phyloP scores from a whole-genome alignment of 2,329 filamentous ascomycete species.

The Aspergillus versicolor region DNA sequence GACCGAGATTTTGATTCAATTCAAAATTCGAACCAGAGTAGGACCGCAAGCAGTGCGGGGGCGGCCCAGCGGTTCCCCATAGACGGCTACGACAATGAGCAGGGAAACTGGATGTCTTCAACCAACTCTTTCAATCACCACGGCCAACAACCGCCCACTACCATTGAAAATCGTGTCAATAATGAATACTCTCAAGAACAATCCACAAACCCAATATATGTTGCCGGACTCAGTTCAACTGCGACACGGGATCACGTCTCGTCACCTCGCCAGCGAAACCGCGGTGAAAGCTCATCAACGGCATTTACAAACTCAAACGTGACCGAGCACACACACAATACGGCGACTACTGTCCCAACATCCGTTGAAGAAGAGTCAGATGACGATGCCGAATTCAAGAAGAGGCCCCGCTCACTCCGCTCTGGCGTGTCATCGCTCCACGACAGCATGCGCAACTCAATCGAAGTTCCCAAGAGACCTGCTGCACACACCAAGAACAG shows the following conservation, averaged over 20 bases:
- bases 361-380: slow-evolving; percentile 29
- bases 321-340: slow-evolving; percentile 35
- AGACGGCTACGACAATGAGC: slow-evolving; percentile 41
- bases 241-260: slow-evolving; percentile 14
- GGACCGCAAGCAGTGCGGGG: slow-evolving; percentile 10
- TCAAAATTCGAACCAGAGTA: slow-evolving; percentile 14
- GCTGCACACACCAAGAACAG: slow-evolving; percentile 27
- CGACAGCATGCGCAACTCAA: slow-evolving; percentile 1
- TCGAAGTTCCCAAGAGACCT: slow-evolving; percentile 14
- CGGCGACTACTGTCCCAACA: slow-evolving; percentile 32
- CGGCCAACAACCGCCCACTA: slow-evolving; percentile 15
- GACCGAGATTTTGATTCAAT: slow-evolving; percentile 17
- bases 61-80: slow-evolving; percentile 14
- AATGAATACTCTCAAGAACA: slow-evolving; percentile 3
- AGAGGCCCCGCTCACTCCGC: not conserved
- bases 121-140: slow-evolving; percentile 34
- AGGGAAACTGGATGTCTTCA: slow-evolving; percentile 55
- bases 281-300: slow-evolving; percentile 34
- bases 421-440: slow-evolving; percentile 7
- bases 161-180: slow-evolving; percentile 3
- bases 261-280: slow-evolving; percentile 15
- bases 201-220: slow-evolving; percentile 18
- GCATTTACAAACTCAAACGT: slow-evolving; percentile 34
- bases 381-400: slow-evolving; percentile 12
- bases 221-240: slow-evolving; percentile 14